phyloP scores from a whole-genome alignment of 1,284 basidiomycete genomes.

The Ustilago lituana region DNA sequence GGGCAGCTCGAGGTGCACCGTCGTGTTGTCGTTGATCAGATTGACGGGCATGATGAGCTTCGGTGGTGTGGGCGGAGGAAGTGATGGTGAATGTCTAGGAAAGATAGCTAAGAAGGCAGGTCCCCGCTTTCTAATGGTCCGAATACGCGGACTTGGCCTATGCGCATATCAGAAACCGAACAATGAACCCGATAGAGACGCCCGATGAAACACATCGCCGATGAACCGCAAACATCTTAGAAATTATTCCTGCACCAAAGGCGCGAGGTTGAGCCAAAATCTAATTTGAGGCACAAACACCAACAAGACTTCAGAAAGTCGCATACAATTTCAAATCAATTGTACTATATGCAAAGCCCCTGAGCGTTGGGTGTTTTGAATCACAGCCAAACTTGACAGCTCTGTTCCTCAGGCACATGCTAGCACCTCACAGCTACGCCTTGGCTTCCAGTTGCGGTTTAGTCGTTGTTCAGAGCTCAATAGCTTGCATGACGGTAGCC shows the following conservation, averaged over 20 bases:
- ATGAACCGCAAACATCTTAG: not conserved
- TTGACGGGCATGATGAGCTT: slow-evolving; percentile 28
- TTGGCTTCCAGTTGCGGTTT: too few species aligned
- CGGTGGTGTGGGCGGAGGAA: not conserved
- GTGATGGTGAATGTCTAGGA: not conserved
- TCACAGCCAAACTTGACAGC: slow-evolving; percentile 33
- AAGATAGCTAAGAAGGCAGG: too few species aligned
- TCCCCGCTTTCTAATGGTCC: too few species aligned
- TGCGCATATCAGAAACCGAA: too few species aligned
- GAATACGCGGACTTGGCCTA: not conserved
- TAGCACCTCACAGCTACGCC: too few species aligned
- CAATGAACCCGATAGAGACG: too few species aligned
- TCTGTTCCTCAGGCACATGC: not conserved
- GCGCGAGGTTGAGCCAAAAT: slow-evolving; percentile 3
- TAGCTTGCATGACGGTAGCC: too few species aligned
- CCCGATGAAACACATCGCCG: slow-evolving; percentile 1
- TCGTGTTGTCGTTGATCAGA: slow-evolving; percentile 27
- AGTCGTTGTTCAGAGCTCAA: too few species aligned
- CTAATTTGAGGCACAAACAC: slow-evolving; percentile 4
- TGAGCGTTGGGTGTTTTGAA: slow-evolving; percentile 20
- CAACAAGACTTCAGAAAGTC: not conserved
- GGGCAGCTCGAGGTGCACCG: slow-evolving; percentile 38
- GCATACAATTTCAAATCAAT: not conserved
- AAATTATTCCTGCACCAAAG: not conserved
- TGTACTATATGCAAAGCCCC: slow-evolving; percentile 18